Base-by-base conservation (phyloP, 805 yeast species). In the Yamadazyma kitorensis region DNA sequence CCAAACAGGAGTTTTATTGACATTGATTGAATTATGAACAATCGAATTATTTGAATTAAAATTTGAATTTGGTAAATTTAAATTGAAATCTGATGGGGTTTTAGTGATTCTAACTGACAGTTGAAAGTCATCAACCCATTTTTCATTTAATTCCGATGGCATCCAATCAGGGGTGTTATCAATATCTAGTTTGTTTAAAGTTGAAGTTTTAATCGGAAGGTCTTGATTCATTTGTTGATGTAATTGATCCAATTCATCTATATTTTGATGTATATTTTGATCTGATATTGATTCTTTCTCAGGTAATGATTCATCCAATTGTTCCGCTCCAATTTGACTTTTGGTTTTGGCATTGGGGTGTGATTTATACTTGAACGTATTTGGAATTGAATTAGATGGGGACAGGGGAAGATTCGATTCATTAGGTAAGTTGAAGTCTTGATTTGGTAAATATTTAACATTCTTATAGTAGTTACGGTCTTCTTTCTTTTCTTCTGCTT, bases 301-400 rank as follows among this genome's bases (percentile, higher is more conserved):
- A 13, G 23, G 15, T 12, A n/a, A 5, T 11, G 5, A 5, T 18
- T 19, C 24, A 19, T 17, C 17, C 5, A 1, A 15, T 16, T 27
- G 19, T 14, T 17, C 29, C 6, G 29, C 23, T 4, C 44, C 64
- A 8, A 63, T 47, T n/a, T 45, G 47, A 5, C 47, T 36, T 41
- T 64, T 67, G 2, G 73, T 61, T 35, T 52, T 58, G 15, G 73
- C 73, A 39, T 65, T 67, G 5, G 72, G 72, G 40, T 64, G 68
- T n/a, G 67, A 57, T 42, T 65, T 67, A 37, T 65, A 59, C 39
- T 64, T 61, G 54, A 67, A 67, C 1, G 73, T 67, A 37, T 67
- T 67, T 15, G 73, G 72, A 14, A 63, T 61, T 2, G 70, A 63
- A 5, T 36, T 34, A 17, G 41, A 35, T 8, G 40, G 31, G 18